These are phyloP conservation scores for Aspergillus sp. DNA, from an alignment of 2,329 filamentous ascomycete species.

Conservation along the genomic window DNA sequence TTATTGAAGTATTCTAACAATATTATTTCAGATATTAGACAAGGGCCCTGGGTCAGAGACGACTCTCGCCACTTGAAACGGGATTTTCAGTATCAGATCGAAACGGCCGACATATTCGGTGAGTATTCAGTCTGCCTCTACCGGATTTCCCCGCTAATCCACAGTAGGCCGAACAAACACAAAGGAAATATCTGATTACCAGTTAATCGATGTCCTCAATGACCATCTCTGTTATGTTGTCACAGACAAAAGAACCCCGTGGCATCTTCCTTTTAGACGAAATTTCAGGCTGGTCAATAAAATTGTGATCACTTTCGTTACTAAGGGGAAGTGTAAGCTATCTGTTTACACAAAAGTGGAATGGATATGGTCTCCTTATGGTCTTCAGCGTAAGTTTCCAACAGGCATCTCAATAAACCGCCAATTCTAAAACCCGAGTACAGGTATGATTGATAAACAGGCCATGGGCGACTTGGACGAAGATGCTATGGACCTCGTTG, in stretches of 20 bases:
- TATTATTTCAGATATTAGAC: conserved; percentile 62
- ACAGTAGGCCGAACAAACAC: conserved; percentile 49
- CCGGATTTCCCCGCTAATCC: conserved; percentile 4
- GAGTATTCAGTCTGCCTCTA: neutral
- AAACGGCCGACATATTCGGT: conserved; percentile 65
- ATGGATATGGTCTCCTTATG: conserved; percentile 69
- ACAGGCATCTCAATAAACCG: neutral
- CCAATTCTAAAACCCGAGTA: conserved; percentile 4
- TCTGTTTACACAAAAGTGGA: conserved; percentile 85
- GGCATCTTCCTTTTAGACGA: conserved; percentile 81
- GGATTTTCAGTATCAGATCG: conserved; percentile 77
- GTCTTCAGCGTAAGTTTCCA: conserved; percentile 43
- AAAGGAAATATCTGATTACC: conserved; percentile 72
- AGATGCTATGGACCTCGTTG: conserved; percentile 49
- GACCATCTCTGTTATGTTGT: conserved; percentile 73
- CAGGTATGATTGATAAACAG: conserved; percentile 57
- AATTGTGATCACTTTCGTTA: conserved; percentile 88
- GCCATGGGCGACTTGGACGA: conserved; percentile 68
- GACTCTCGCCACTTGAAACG: conserved; percentile 72
- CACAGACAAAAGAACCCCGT: conserved; percentile 64
- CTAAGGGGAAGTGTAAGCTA: conserved; percentile 89
- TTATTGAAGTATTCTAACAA: conserved; percentile 15
- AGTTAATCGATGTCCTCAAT: conserved; percentile 79
- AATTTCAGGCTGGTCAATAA: conserved; percentile 83
- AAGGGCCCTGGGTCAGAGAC: conserved; percentile 77